A percentile compares a stretch with the other conserved stretches of the same genome.
phyloP scores from a whole-genome alignment of 768 basidiomycete genomes.

The Collybiopsis luxurians region DNA sequence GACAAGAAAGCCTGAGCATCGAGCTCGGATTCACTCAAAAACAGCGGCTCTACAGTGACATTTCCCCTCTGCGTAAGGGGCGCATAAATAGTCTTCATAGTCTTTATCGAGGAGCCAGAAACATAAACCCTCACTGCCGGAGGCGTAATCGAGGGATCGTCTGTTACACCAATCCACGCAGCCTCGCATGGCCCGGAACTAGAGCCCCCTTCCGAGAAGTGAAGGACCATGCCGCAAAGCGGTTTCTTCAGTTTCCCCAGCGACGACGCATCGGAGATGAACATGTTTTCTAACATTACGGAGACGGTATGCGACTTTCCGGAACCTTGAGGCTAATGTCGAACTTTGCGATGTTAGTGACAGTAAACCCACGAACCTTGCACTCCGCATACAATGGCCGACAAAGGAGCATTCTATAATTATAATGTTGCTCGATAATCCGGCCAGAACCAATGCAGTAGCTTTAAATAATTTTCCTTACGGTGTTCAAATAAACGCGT shows the following conservation, averaged over 20 bases:
- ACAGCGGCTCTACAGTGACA: constrained; percentile 52
- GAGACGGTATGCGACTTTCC: constrained; percentile 76
- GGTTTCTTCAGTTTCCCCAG: constrained; percentile 54
- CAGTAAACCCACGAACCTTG: constrained; percentile 37
- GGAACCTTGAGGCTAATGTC: constrained; percentile 38
- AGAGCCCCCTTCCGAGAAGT: constrained; percentile 67
- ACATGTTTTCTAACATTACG: constrained; percentile 66
- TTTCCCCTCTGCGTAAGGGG: constrained; percentile 38
- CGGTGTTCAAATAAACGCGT: constrained; percentile 68
- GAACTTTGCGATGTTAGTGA: not conserved
- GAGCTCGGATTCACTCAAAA: constrained; percentile 56
- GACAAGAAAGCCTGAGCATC: constrained; percentile 69
- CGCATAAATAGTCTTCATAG: constrained; percentile 56
- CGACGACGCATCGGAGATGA: constrained; percentile 47
- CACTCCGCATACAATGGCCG: constrained; percentile 72
- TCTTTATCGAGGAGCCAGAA: constrained; percentile 57
- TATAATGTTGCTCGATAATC: no score
- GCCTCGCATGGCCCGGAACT: constrained; percentile 61
- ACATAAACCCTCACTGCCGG: constrained; percentile 51
- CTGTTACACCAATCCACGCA: constrained; percentile 51
- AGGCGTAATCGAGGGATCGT: constrained; percentile 24
- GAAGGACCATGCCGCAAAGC: constrained; percentile 62
- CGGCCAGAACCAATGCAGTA: no score
- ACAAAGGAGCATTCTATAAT: constrained; percentile 71
- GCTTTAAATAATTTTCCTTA: no score